Base-by-base conservation (phyloP, 2,329 filamentous ascomycete genomes). In the Remersonia thermophila region DNA sequence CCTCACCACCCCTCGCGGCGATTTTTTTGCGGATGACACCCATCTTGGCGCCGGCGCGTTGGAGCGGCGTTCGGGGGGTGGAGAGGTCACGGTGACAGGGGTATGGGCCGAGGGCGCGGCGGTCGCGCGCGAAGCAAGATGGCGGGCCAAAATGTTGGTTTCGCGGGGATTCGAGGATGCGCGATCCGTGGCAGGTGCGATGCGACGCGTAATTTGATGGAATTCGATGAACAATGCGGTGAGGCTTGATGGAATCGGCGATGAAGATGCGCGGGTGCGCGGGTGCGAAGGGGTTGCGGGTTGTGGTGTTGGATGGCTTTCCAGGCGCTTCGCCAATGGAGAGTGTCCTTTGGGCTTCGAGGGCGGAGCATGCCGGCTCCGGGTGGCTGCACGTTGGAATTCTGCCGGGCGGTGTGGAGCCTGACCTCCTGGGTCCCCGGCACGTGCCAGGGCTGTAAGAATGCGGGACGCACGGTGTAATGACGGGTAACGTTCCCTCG, bases 11-110 rank as follows among this genome's bases (percentile, higher is more conserved):
- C 54, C 83, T 72, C 37, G 80, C 78, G 47, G 82, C 83, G 41
- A 84, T 91, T 66, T 95, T 95, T 69, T 95, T 95, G 56, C 87
- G 82, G 57, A 95, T 94, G 53, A 94, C 82, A 50, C 86, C 87
- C 89, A 95, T 95, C 33, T 41, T 51, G 49, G 27, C 30, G 26
- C 31, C 38, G 36, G 35, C 35, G 37, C 37, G 32, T 32, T 32
- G 35, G 27, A 27, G 33, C 35, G 18, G 38, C 9, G n/a, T n/a
- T n/a, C n/a, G 5, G 20, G 20, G 20, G 9, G 41, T 45, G 40
- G 34, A 41, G 38, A 43, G 43, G 32, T 36, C 39, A 37, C 37
- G 37, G 30, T 38, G 43, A 47, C 46, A 45, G 40, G 40, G 42
- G 45, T 37, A 20, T 20, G 18, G 27, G 31, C n/a, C 29, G 36